These are phyloP conservation scores for Diddensiella santjacobensis DNA, from an alignment of 805 yeast species.

Conservation along the genomic window DNA sequence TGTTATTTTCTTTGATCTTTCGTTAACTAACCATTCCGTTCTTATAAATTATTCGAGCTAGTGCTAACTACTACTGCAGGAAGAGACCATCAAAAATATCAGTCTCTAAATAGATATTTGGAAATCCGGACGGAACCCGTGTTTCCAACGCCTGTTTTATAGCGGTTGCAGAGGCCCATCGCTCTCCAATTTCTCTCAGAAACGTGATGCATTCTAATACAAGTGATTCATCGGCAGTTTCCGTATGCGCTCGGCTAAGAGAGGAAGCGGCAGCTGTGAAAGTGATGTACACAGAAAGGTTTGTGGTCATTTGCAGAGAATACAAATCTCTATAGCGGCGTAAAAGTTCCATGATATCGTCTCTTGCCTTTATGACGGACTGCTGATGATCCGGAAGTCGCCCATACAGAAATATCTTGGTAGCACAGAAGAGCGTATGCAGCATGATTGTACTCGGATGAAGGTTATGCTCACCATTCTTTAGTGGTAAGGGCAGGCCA, in stretches of 20 bases:
- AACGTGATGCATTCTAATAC: slow-evolving; percentile 14
- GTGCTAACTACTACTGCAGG: neutral
- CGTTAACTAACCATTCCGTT: neutral
- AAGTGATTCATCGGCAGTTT: slow-evolving; percentile 2
- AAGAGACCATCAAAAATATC: slow-evolving; percentile 9
- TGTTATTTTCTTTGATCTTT: neutral
- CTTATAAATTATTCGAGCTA: neutral
- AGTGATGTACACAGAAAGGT: slow-evolving; percentile 19
- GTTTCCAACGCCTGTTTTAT: slow-evolving; percentile 14
- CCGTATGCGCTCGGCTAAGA: slow-evolving; percentile 4
- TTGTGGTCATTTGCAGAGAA: slow-evolving; percentile 17
- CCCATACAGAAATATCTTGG: slow-evolving; percentile 17
- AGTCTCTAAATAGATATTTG: slow-evolving; percentile 5
- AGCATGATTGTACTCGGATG: slow-evolving; percentile 20
- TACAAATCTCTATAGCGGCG: slow-evolving; percentile 15
- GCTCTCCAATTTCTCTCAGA: slow-evolving; percentile 16
- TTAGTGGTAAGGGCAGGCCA: slow-evolving; percentile 11
- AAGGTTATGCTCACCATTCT: slow-evolving; percentile 2
- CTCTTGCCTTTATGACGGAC: slow-evolving; percentile 1
- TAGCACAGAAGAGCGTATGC: slow-evolving; percentile 16
- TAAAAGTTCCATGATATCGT: slow-evolving; percentile 12
- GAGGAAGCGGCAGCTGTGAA: slow-evolving; percentile 22
- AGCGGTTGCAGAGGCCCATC: slow-evolving; percentile 20
- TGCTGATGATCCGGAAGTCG: slow-evolving; percentile 15
- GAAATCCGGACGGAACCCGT: neutral